Evolutionary conservation across 768 basidiomycete species (phyloP).

Genomic region (Cyathus striatus): DNA sequence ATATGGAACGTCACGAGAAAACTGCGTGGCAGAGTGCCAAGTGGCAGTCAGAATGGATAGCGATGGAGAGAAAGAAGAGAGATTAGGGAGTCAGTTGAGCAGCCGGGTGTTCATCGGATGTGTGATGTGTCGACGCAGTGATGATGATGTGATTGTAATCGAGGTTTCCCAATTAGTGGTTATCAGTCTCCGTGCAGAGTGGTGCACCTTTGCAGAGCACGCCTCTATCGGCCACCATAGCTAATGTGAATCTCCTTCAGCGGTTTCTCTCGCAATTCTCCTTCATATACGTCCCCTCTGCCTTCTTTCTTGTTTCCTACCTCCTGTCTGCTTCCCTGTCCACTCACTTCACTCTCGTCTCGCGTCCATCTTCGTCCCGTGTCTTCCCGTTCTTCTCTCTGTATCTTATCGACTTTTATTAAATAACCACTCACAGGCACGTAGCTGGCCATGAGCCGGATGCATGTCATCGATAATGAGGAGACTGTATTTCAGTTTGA

Average conservation of each 20-base stretch:
- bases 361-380: not conserved
- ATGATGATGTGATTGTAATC: too few species aligned
- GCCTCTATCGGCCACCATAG: conserved; percentile 24
- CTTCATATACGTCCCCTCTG: not conserved
- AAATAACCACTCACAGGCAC: not conserved
- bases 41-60: too few species aligned
- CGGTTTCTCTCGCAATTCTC: not conserved
- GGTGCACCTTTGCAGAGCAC: conserved; percentile 23
- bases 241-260: conserved; percentile 12
- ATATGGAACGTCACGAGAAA: too few species aligned
- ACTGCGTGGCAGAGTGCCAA: too few species aligned
- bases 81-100: too few species aligned
- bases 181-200: too few species aligned
- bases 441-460: conserved; percentile 19
- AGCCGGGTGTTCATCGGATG: too few species aligned
- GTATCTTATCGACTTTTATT: not conserved
- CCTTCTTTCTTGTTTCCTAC: not conserved
- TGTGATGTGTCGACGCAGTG: too few species aligned
- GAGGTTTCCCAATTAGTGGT: too few species aligned
- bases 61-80: too few species aligned
- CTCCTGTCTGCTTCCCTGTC: not conserved
- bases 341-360: not conserved
- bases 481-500: conserved; percentile 48
- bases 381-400: conserved; percentile 12
- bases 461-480: conserved; percentile 50